These are phyloP conservation scores for Ramaria rubella DNA, from an alignment of 768 basidiomycete species.

Conservation along the genomic window DNA sequence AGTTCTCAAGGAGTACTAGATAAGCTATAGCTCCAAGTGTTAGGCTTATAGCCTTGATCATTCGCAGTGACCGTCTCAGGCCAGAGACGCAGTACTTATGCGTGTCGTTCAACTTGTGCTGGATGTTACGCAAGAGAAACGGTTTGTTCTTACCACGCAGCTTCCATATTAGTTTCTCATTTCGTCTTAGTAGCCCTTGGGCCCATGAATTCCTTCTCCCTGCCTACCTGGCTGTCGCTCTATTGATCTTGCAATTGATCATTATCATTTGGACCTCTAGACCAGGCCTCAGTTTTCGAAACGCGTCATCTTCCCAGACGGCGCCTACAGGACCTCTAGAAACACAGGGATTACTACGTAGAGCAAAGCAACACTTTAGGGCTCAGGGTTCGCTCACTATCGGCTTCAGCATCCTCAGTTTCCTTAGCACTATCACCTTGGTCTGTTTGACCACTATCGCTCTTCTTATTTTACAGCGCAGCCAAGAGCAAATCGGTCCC, in stretches of 20 bases:
- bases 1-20: too few relatives aligned
- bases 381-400: conserved; percentile 29
- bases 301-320: background rate
- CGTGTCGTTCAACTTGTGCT: too few relatives aligned
- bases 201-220: conserved; percentile 30
- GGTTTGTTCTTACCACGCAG: too few relatives aligned
- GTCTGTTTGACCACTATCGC: conserved; percentile 43
- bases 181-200: conserved; percentile 2
- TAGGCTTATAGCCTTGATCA: too few relatives aligned
- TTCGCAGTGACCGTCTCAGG: too few relatives aligned
- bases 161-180: too few relatives aligned
- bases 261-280: too few relatives aligned
- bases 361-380: conserved; percentile 13
- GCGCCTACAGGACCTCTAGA: background rate
- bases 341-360: conserved; percentile 6
- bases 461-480: conserved; percentile 24
- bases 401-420: conserved; percentile 39
- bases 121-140: too few relatives aligned
- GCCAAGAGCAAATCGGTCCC: conserved; percentile 18
- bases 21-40: too few relatives aligned
- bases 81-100: too few relatives aligned
- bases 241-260: conserved; percentile 30
- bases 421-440: conserved; percentile 40
- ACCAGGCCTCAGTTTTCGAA: too few relatives aligned
- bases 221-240: conserved; percentile 29